phyloP scores from a whole-genome alignment of 345 rosid genomes.

The Citropsis articulata region DNA sequence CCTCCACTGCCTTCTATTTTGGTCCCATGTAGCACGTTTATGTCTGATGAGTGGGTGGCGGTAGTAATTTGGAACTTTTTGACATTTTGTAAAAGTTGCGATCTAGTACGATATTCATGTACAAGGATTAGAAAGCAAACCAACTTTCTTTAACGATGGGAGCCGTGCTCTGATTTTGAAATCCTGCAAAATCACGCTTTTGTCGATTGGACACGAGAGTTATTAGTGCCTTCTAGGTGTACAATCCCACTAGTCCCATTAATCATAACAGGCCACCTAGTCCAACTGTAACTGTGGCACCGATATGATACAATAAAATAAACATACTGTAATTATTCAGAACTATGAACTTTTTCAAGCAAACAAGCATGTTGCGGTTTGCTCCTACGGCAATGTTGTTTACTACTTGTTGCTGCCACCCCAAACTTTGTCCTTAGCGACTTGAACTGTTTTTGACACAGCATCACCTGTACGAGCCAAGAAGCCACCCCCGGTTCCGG shows the following conservation, averaged over 20 bases:
- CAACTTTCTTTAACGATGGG: too few relatives aligned
- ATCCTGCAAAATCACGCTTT: background rate
- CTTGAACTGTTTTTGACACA: constrained; percentile 20
- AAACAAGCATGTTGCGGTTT: background rate
- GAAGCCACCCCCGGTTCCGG: constrained; percentile 11
- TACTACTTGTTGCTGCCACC: constrained; percentile 15
- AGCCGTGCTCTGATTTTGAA: background rate
- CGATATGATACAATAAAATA: background rate
- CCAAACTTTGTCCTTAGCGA: constrained; percentile 31
- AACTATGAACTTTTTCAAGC: background rate
- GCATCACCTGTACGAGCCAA: constrained; percentile 27
- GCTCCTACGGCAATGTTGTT: background rate
- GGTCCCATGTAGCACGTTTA: background rate
- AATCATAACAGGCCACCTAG: background rate
- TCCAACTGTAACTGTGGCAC: background rate
- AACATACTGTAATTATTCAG: background rate
- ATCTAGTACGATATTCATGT: too few relatives aligned
- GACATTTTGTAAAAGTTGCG: background rate
- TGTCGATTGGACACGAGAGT: background rate
- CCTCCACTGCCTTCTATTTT: background rate
- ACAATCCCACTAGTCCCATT: background rate
- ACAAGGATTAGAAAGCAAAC: too few relatives aligned
- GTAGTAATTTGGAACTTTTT: background rate
- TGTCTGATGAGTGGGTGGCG: background rate
- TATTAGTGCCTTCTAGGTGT: background rate